Evolutionary conservation across 1,284 basidiomycete species (phyloP).

Genomic region (Cutaneotrichosporon sp.): DNA sequence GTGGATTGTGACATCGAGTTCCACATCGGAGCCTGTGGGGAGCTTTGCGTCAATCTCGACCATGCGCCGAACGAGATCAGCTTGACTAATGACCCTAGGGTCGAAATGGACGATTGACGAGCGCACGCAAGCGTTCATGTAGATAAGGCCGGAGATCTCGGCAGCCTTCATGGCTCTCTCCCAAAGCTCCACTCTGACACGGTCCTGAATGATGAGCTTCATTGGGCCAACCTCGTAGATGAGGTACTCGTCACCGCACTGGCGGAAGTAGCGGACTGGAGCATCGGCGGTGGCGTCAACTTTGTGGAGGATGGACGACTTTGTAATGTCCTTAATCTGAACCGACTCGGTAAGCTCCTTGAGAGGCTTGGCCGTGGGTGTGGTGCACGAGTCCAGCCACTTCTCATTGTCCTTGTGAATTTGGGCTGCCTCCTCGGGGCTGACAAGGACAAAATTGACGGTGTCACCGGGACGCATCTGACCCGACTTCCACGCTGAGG

Average conservation of each 20-base stretch:
- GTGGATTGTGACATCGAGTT: slow-evolving; percentile 55
- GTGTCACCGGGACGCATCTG: slow-evolving; percentile 40
- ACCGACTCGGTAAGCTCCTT: slow-evolving; percentile 8
- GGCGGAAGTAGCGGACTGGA: slow-evolving; percentile 15
- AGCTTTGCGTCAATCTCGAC: slow-evolving; percentile 12
- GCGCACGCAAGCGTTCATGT: slow-evolving; percentile 57
- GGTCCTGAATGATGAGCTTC: slow-evolving; percentile 53
- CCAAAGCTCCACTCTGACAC: slow-evolving; percentile 58
- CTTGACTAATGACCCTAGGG: slow-evolving; percentile 49
- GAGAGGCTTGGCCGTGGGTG: slow-evolving; percentile 5
- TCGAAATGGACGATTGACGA: slow-evolving; percentile 60
- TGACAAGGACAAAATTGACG: slow-evolving; percentile 50
- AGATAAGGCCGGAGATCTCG: slow-evolving; percentile 48
- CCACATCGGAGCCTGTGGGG: slow-evolving; percentile 32
- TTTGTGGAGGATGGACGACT: slow-evolving; percentile 12
- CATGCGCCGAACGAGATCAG: slow-evolving; percentile 50
- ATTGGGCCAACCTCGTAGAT: slow-evolving; percentile 59
- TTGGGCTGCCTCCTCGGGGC: slow-evolving; percentile 32
- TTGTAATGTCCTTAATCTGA: slow-evolving; percentile 12
- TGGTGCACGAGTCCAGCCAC: slow-evolving; percentile 8
- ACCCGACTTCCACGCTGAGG: slow-evolving; percentile 33
- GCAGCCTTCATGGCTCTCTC: slow-evolving; percentile 50
- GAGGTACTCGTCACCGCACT: slow-evolving; percentile 59
- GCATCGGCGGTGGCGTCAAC: slow-evolving; percentile 7
- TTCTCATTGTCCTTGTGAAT: slow-evolving; percentile 9